phyloP scores from a whole-genome alignment of 2,329 filamentous ascomycete genomes.

The Pseudocercospora ulei region DNA sequence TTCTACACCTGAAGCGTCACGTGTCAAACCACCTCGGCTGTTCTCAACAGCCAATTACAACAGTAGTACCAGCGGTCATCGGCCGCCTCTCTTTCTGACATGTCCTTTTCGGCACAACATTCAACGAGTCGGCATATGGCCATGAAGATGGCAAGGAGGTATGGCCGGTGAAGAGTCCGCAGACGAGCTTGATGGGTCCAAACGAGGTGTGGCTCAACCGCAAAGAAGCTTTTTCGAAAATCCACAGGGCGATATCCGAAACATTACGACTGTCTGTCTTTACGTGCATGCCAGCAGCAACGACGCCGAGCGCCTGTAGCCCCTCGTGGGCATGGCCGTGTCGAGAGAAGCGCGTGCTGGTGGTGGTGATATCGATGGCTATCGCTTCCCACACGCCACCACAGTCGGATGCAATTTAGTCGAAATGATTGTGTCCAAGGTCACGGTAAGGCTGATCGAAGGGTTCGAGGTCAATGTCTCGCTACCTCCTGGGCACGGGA shows the following conservation, averaged over 20 bases:
- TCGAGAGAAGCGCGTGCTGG: constrained; percentile 35
- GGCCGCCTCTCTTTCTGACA: no score
- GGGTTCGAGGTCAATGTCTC: constrained; percentile 15
- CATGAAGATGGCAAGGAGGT: no score
- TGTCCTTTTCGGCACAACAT: no score
- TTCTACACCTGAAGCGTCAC: no score
- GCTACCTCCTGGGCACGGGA: constrained; percentile 14
- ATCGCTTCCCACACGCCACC: constrained; percentile 30
- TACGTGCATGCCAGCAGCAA: constrained; percentile 41
- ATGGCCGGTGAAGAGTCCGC: no score
- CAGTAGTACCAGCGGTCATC: no score
- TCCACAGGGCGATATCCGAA: constrained; percentile 11
- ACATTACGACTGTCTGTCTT: background rate
- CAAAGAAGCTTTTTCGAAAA: constrained; percentile 16
- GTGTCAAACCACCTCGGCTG: no score
- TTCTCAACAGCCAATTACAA: no score
- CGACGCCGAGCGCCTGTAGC: constrained; percentile 40
- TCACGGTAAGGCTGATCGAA: constrained; percentile 12
- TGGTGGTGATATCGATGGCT: constrained; percentile 34
- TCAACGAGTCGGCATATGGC: no score
- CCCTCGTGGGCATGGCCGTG: constrained; percentile 37
- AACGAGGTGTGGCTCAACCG: constrained; percentile 36
- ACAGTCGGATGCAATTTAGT: constrained; percentile 32
- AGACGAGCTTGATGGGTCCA: no score
- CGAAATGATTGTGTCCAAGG: constrained; percentile 29